Conservation (phyloP, 768 basidiomycete genomes). For the Dioszegia hungarica region DNA sequence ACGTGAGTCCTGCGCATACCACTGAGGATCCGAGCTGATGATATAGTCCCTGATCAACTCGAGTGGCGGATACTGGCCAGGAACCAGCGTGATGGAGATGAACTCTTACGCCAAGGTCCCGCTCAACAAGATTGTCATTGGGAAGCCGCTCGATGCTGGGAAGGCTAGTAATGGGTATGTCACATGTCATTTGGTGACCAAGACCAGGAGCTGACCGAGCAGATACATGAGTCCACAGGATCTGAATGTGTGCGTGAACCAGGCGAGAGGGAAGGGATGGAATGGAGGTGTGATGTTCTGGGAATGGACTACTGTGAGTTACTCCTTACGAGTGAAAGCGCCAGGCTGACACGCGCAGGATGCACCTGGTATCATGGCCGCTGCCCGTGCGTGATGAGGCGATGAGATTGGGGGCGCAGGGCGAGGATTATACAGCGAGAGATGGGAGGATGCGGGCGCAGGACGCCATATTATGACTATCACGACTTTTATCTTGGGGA, state of each 20-base stretch:
- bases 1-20: slow-evolving; percentile 10
- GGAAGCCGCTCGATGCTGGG: slow-evolving; percentile 61
- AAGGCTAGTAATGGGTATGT: slow-evolving; percentile 54
- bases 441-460: too few species aligned
- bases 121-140: slow-evolving; percentile 66
- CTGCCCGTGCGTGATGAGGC: slow-evolving; percentile 1
- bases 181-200: not conserved
- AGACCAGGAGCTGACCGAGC: not conserved
- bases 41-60: slow-evolving; percentile 54
- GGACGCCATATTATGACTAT: too few species aligned
- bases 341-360: slow-evolving; percentile 9
- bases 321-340: too few species aligned
- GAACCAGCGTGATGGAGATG: slow-evolving; percentile 61
- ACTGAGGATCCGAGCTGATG: not conserved
- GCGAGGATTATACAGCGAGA: too few species aligned
- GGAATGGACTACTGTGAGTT: slow-evolving; percentile 41
- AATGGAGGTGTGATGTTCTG: slow-evolving; percentile 50
- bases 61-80: slow-evolving; percentile 61
- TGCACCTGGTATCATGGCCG: slow-evolving; percentile 33
- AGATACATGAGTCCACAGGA: slow-evolving; percentile 58
- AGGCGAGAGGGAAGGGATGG: slow-evolving; percentile 65
- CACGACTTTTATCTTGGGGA: too few species aligned
- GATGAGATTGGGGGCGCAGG: too few species aligned
- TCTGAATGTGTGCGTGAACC: slow-evolving; percentile 59
- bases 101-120: slow-evolving; percentile 57